phyloP scores from a whole-genome alignment of 140 eudicot genomes.

The Flaveria floridana region DNA sequence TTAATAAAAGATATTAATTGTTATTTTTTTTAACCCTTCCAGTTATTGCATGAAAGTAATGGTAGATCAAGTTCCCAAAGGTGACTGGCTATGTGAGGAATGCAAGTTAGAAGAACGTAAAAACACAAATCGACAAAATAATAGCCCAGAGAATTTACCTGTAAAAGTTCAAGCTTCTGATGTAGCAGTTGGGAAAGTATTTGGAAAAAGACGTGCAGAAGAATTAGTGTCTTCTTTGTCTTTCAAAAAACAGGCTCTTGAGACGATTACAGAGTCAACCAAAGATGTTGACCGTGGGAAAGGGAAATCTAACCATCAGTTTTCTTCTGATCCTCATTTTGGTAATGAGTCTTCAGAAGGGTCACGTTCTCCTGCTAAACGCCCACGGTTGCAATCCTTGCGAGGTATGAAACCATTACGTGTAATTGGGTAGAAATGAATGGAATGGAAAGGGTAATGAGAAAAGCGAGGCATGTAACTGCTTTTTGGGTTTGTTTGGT shows the following conservation, averaged over 20 bases:
- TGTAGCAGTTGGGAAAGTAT: constrained; percentile 35
- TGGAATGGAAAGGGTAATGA: not conserved
- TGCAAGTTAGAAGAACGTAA: constrained; percentile 45
- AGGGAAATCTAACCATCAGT: constrained; percentile 37
- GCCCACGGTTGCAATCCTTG: constrained; percentile 39
- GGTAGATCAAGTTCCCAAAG: constrained; percentile 66
- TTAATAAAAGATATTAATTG: not conserved
- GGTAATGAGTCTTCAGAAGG: constrained; percentile 41
- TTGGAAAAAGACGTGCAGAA: constrained; percentile 61
- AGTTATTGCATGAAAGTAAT: constrained; percentile 85
- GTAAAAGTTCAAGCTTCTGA: constrained; percentile 46
- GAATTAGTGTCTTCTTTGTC: constrained; percentile 55
- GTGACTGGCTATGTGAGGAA: constrained; percentile 93
- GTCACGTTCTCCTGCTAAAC: constrained; percentile 44
- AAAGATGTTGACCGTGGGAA: constrained; percentile 55
- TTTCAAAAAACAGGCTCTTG: constrained; percentile 60
- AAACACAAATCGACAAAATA: constrained; percentile 28
- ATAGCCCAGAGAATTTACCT: constrained; percentile 35
- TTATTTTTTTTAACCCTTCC: constrained; percentile 3
- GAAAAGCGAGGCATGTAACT: not conserved
- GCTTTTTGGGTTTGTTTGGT: not conserved
- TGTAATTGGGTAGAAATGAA: not conserved
- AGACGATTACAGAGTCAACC: constrained; percentile 34
- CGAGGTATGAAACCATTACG: constrained; percentile 37
- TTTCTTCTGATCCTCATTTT: constrained; percentile 35